Base-by-base conservation (phyloP, 2,329 filamentous ascomycete genomes). In the Stachybotrys elegans region DNA sequence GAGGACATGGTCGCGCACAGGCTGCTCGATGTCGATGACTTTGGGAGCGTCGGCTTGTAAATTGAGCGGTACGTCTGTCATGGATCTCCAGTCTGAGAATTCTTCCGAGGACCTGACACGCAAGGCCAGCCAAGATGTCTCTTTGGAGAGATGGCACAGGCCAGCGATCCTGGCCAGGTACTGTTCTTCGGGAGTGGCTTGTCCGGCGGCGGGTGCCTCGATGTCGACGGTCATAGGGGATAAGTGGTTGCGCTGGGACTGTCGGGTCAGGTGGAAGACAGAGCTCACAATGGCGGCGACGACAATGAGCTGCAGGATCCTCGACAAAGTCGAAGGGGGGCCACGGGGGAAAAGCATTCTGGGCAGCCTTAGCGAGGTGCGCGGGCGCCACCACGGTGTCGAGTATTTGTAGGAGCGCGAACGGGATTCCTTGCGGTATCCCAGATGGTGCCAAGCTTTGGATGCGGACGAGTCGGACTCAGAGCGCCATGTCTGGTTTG, bases 71-170 rank as follows among this genome's bases (percentile, higher is more conserved):
- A 66, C 51, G 21, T 56, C 50, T 6, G 61, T 64, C 5, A 64
- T 43, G 4, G 61, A 54, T 16, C 49, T 50, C 40, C 51, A 49
- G 22, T 57, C 53, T 20, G 55, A 53, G 43, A 51, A 49, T 48
- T 61, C 53, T 46, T 57, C 57, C 22, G 54, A 51, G 5, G 53
- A 54, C 11, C 55, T 53, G n/a, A 66, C 51, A 48, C 56, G 56
- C 62, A 62, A 65, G 3, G 59, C 57, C 31, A 57, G 53, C 64
- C 64, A 67, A 16, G 55, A 53, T 2, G 61, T 60, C 31, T 59
- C 48, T 9, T 62, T 57, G 5, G 60, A 59, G 20, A 66, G 51
- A 7, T 54, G 51, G 23, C 59, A 56, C 4, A 51, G 51, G 7
- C 51, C 52, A 17, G 48, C 55, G 11, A 65, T 43, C 4, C 60